Conservation (phyloP, 306 rosid species). For the Malus sylvestris region DNA sequence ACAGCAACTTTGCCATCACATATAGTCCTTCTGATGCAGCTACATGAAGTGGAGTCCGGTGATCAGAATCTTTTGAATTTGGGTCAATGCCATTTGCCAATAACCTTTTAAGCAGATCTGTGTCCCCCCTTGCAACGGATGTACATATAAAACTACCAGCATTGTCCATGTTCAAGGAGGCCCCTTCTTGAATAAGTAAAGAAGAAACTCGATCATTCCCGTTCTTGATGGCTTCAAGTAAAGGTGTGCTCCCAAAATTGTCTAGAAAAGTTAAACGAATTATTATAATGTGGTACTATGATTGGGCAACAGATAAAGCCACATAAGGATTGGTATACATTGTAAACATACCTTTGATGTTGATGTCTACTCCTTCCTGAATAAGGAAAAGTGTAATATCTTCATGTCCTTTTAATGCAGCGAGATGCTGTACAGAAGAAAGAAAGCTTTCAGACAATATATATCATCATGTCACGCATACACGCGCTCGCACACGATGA, state of each 20-base stretch:
- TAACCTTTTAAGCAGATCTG: slow-evolving; percentile 64
- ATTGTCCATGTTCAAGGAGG: slow-evolving; percentile 53
- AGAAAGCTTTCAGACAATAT: background rate
- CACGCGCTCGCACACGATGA: background rate
- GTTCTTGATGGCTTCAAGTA: slow-evolving; percentile 81
- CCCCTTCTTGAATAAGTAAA: slow-evolving; percentile 70
- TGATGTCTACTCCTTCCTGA: slow-evolving; percentile 56
- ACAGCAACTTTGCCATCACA: slow-evolving; percentile 75
- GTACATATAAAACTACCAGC: slow-evolving; percentile 65
- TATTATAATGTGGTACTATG: background rate
- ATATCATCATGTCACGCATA: background rate
- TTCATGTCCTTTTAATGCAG: slow-evolving; percentile 84
- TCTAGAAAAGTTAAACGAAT: slow-evolving; percentile 30
- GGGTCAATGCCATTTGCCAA: slow-evolving; percentile 78
- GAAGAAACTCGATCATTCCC: slow-evolving; percentile 72
- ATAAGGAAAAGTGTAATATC: slow-evolving; percentile 61
- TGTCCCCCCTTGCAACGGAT: slow-evolving; percentile 79
- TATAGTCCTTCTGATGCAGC: slow-evolving; percentile 77
- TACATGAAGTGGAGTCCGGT: slow-evolving; percentile 78
- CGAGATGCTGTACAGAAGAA: slow-evolving; percentile 65
- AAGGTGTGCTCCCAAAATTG: slow-evolving; percentile 79
- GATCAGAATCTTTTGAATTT: slow-evolving; percentile 77
- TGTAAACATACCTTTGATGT: slow-evolving; percentile 44
- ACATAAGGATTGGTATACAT: background rate
- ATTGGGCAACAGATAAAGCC: background rate